Conservation (phyloP, 176 grass and related monocot genomes). For the Bonia amplexicaulis region DNA sequence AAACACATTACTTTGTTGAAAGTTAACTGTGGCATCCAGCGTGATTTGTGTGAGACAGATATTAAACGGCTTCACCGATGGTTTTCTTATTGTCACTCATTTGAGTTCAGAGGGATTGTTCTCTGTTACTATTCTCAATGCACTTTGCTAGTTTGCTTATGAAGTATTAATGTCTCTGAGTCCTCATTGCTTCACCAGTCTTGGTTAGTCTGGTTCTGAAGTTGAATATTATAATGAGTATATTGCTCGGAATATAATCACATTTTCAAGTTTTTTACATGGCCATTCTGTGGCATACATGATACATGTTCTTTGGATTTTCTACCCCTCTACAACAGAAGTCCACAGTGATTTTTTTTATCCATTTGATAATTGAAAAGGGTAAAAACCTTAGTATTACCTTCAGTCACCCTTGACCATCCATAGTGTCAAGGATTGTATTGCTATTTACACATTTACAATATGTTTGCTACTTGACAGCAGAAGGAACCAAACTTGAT, state of each 20-base stretch:
- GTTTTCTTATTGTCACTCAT: neutral
- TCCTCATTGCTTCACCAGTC: neutral
- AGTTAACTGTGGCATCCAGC: neutral
- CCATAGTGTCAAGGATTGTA: neutral
- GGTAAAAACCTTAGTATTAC: neutral
- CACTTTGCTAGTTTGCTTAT: neutral
- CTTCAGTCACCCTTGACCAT: neutral
- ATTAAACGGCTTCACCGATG: neutral
- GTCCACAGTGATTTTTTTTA: neutral
- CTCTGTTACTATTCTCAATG: neutral
- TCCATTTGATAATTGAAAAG: neutral
- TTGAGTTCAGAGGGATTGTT: neutral
- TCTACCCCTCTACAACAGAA: neutral
- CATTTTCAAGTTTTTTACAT: neutral
- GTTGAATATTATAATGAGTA: constrained; percentile 8
- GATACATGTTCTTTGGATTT: constrained; percentile 1
- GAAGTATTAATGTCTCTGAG: neutral
- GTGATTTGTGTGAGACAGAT: neutral
- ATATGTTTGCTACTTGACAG: neutral
- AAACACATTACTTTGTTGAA: constrained; percentile 9
- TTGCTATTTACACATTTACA: neutral
- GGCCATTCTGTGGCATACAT: neutral
- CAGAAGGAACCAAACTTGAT: neutral
- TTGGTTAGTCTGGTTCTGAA: neutral
- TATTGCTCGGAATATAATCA: neutral